Evolutionary conservation across 2,329 filamentous ascomycete species (phyloP).

Genomic region (Apiospora arundinis): DNA sequence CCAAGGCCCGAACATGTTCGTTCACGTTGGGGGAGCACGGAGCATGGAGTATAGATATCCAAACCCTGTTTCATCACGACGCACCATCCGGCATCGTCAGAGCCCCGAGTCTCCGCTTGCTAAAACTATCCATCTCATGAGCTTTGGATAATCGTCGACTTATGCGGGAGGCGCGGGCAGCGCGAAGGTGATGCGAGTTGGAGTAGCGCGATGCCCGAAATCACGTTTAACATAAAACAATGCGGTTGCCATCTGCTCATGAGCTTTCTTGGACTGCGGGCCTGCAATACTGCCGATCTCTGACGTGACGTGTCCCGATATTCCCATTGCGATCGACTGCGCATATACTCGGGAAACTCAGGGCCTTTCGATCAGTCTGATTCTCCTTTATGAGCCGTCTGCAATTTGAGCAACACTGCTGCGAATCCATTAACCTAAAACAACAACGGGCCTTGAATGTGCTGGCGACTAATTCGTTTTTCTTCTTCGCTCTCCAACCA

Average conservation of each 20-base stretch:
- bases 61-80: conserved; percentile 2
- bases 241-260: background rate
- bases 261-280: background rate
- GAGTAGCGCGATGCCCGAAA: background rate
- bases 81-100: background rate
- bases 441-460: background rate
- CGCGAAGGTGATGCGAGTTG: background rate
- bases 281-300: conserved; percentile 1
- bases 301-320: conserved; percentile 12
- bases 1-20: background rate
- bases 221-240: background rate
- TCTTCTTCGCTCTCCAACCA: background rate
- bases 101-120: background rate
- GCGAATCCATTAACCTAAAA: background rate
- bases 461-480: background rate
- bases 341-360: background rate
- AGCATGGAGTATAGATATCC: background rate
- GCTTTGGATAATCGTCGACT: background rate
- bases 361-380: background rate
- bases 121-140: conserved; percentile 3
- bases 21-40: background rate
- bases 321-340: background rate
- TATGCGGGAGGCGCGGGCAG: background rate
- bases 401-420: background rate
- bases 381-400: background rate